Base-by-base conservation (phyloP, 192 early-diverging fungal species). In the Jimgerdemannia lactiflua region DNA sequence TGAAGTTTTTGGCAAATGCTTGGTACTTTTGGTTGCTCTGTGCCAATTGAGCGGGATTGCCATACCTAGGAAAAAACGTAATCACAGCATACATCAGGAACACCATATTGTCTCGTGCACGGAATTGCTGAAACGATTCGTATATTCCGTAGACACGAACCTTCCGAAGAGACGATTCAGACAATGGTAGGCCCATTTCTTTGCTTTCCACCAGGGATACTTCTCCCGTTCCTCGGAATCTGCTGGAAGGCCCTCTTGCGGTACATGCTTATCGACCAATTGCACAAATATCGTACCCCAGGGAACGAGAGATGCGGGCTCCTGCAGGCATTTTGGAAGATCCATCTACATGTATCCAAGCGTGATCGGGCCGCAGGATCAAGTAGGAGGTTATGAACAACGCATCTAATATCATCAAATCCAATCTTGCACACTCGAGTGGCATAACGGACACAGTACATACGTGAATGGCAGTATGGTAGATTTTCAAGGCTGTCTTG, bases 151-250 rank as follows among this genome's bases (percentile, higher is more conserved):
- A 59, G 6, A 59, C 8, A 59, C 49, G 2, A 14, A 59, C 49
- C 49, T 59, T 49, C 80, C 75, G 72, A 97, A 95, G 9, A 95
- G 88, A 20, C 89, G 90, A 87, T 97, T 95, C 77, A 99, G 84
- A 82, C 91, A 94, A 72, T 89, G 90, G 78, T 92, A 92, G 7
- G 97, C 92, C 97, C 98, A 98, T 78, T 97, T 96, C 80, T 97
- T 98, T 70, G 92, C 92, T 85, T 96, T 96, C 92, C 93, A 96
- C 86, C 90, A 95, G 20, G 92, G 91, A 80, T 93, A 90, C 77
- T 91, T 92, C 71, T 94, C 94, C 42, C 90, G 79, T 43, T 95
- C 95, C 65, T 93, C 91, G 2, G 80, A 73, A 69, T 90, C 88
- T 54, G 83, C 79, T 19, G 91, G 88, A 3, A 91, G 80, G 7